Base-by-base conservation (phyloP, 345 rosid genomes). In the Trapa bicornis region DNA sequence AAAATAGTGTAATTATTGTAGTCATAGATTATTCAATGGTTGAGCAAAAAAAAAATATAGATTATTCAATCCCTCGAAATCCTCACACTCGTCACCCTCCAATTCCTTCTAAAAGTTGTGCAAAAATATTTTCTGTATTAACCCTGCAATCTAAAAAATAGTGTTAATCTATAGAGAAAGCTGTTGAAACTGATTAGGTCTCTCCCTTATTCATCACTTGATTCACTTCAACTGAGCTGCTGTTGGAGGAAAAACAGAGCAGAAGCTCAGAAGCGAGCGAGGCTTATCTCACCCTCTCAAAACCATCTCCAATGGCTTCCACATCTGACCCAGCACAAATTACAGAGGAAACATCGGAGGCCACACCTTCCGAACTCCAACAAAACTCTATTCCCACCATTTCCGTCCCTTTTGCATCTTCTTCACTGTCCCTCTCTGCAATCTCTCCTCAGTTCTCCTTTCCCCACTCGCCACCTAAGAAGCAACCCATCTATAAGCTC, bases 341-440 rank as follows among this genome's bases (percentile, higher is more conserved):
- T 38, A 1, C 63, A 6, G 63, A 58, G 12, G 63, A 58, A 33
- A 29, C 63, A 15, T 29, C 62, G 15, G 62, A 57, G 13, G 2
- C 62, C 33, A 4, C 63, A 32, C 63, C 63, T 0, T 10, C 38
- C 15, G 63, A 58, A 58, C 4, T 38, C 63, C 63, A 58, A 32
- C 63, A 58, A 58, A 32, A 35, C 63, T 38, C 63, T 32, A 15
- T 58, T 8, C 75, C 74, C 13, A 45, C 74, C 13, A 45, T 45
- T 33, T 76, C 78, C 42, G 84, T 92, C 66, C 38, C 38, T 33
- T 58, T 57, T 37, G 62, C 63, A 4, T 29, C 38, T 3, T 33
- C 38, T 2, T 58, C 63, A 37, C 63, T 58, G 38, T 58, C 63
- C 37, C 63, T 58, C 63, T 33, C 63, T 9, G 63, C 63, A 29